Evolutionary conservation across 345 rosid species (phyloP).

Genomic region (Linum lewisii): DNA sequence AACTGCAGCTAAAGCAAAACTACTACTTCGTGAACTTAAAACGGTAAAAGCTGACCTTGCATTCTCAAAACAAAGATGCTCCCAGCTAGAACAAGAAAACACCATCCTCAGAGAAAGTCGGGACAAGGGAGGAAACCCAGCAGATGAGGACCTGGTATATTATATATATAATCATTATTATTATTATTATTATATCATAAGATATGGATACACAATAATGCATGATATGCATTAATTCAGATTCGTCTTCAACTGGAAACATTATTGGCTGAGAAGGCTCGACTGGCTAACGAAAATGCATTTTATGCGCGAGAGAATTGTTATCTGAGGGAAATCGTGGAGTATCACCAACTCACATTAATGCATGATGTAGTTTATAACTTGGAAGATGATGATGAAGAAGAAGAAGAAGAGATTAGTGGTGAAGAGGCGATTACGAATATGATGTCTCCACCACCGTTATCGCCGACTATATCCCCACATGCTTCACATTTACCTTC

Average conservation of each 20-base stretch:
- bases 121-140: constrained; percentile 66
- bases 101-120: constrained; percentile 74
- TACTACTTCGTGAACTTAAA: constrained; percentile 86
- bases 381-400: constrained; percentile 18
- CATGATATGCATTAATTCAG: constrained; percentile 24
- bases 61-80: constrained; percentile 72
- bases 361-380: constrained; percentile 98
- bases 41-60: constrained; percentile 88
- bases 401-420: background rate
- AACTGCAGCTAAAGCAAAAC: constrained; percentile 94
- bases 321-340: constrained; percentile 87
- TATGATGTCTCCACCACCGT: too few relatives aligned
- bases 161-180: too few relatives aligned
- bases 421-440: too few relatives aligned
- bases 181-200: too few relatives aligned
- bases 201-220: background rate
- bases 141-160: constrained; percentile 81
- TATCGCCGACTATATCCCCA: too few relatives aligned
- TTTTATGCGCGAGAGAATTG: constrained; percentile 80
- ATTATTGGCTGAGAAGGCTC: constrained; percentile 87
- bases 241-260: constrained; percentile 96
- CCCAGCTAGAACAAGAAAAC: constrained; percentile 91
- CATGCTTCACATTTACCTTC: too few relatives aligned
- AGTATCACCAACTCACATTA: constrained; percentile 74
- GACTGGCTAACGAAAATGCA: constrained; percentile 84